Conservation (phyloP, 2,329 filamentous ascomycete species). For the Hymenoscyphus linearis region DNA sequence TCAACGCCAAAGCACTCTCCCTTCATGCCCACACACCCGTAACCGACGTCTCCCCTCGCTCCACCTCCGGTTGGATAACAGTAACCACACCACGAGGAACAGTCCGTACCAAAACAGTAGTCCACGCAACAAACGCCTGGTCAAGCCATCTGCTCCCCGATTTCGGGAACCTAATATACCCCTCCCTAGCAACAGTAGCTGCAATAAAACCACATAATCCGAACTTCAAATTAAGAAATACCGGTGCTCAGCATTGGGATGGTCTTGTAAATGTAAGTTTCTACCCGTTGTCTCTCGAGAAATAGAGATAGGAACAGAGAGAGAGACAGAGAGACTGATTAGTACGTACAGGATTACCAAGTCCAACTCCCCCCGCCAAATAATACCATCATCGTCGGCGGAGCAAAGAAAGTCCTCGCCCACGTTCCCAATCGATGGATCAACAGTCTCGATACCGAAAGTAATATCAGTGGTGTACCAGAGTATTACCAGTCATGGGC, state of each 20-base stretch:
- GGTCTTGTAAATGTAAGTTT: conserved; percentile 19
- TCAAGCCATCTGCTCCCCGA: conserved; percentile 54
- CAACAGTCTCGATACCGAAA: conserved; percentile 26
- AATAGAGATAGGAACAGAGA: no score
- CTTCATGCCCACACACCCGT: conserved; percentile 49
- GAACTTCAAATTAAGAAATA: conserved; percentile 26
- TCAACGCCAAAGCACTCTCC: conserved; percentile 40
- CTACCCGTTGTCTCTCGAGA: background rate
- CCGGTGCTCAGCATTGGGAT: conserved; percentile 33
- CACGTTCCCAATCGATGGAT: conserved; percentile 26
- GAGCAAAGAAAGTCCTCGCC: conserved; percentile 28
- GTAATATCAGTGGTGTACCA: conserved; percentile 25
- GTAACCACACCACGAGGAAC: conserved; percentile 49
- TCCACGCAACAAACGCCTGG: conserved; percentile 64
- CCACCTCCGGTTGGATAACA: conserved; percentile 36
- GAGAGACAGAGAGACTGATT: no score
- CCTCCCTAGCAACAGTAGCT: conserved; percentile 25
- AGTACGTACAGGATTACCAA: conserved; percentile 28
- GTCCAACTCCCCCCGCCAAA: conserved; percentile 31
- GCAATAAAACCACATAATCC: conserved; percentile 30
- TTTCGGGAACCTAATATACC: conserved; percentile 39
- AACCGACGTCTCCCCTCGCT: conserved; percentile 12
- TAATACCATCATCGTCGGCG: conserved; percentile 35
- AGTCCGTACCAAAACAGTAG: conserved; percentile 46
- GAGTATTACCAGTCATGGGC: conserved; percentile 32